Evolutionary conservation across 2,329 filamentous ascomycete species (phyloP), one percentile per base, ranked within the genome.

Genomic region (Botrytis hyacinthi): DNA sequence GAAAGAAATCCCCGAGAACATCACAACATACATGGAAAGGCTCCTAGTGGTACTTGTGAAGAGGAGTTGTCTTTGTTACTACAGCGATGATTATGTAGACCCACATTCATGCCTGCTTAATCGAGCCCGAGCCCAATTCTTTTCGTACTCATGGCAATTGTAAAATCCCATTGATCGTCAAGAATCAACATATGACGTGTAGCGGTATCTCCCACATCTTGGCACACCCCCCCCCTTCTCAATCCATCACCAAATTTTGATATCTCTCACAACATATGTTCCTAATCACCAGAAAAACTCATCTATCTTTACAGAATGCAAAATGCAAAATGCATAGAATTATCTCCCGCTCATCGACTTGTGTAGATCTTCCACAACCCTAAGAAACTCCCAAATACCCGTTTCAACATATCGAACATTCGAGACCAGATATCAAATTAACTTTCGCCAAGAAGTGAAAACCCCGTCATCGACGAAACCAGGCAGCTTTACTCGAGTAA

Each of bases 331-430:
- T 16, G 1, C 0, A n/a, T 3, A 26, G 0, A 26, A 40, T n/a
- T 1, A 4, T 12, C 22, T 4, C 20, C 5, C 20, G 1, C 35
- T 2, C 1, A 29, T 9, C 5, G 0, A 57, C 26, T 57, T 29
- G 14, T 4, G 4, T 9, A 18, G 18, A 18, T 29, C 14, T 57
- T 7, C 14, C 20, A 61, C 22, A 22, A n/a, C 10, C 1, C 2
- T 14, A 18, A 32, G 6, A 18, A 57, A 18, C 3, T n/a, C n/a
- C 6, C n/a, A 32, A 18, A 57, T 57, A 29, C 5, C 6, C 18
- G n/a, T 29, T 29, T 14, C 51, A 57, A 29, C 4, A 32, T 57
- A n/a, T 57, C 14, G 51, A 57, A 57, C n/a, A 32, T 18, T 29
- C n/a, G 16, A 57, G 6, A 57, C 51, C n/a, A 57, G 51, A 57